Evolutionary conservation across 345 rosid species (phyloP), one percentile per base, ranked within the genome.

Genomic region (Salix purpurea): DNA sequence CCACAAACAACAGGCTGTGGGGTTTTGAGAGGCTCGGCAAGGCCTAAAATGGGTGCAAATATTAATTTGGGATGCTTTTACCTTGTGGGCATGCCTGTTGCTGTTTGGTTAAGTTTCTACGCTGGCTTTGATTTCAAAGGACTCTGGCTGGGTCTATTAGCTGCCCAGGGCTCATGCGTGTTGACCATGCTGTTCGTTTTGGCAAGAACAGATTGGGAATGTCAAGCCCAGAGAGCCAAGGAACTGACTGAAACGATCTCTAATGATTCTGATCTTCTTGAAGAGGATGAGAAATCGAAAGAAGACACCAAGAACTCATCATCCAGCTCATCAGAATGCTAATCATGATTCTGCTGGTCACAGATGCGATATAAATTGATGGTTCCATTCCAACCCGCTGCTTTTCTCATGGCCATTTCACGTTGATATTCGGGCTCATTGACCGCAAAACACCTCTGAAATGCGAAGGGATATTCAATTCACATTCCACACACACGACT

Each of bases 1-100:
- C 82, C 77, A 1, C 82, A 79, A 79, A 79, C 82, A 21, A 79
- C 82, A 2, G 74, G 77, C 28, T 79, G 82, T 37, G 82, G 82
- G 11, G 78, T 74, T 4, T 34, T 80, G 28, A 70, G 83, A 24
- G 83, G 83, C 23, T 71, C 79, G 3, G 83, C 83, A 7, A 75
- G 79, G 72, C 83, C 83, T 52, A 80, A 80, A 71, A 4, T 71
- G 72, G 83, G 83, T 19, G 83, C 83, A 3, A 70, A 80, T 32
- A 71, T 75, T 4, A 80, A 80, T 24, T 54, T 80, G 76, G 83
- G 72, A 5, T 80, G 83, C 65, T 80, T 80, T 56, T 80, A 80
- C 18, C 46, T 80, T 5, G 76, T 80, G 48, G 83, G 83, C 13
- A 80, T 80, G 83, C 83, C 83, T 0, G 79, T 80, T 6, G 83